Evolutionary conservation across 371 early-diverging fungal species (phyloP), one percentile per base, ranked within the genome.

Genomic region (Blakeslea trispora): DNA sequence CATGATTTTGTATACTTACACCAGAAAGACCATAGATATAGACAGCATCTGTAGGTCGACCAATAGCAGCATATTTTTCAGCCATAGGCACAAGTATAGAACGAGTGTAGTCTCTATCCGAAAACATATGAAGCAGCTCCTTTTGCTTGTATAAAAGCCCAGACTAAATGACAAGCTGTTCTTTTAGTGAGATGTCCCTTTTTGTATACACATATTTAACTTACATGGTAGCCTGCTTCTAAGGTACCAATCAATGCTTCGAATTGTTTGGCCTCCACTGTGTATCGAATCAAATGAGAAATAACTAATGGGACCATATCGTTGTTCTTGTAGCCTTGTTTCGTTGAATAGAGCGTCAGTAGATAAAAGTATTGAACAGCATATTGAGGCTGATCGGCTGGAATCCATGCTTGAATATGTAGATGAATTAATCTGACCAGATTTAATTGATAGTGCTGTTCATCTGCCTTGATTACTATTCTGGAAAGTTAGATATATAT

Each of bases 31-130:
- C 83, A 59, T 86, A 93, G 17, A 93, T 77, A 61, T 82, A 64
- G 18, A 94, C 79, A 0, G 93, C 89, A 55, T 94, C 95, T 24
- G 64, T 70, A 41, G 89, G 79, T 6, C 81, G 78, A 3, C 92
- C 92, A 50, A 84, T 83, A 37, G 77, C 76, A 31, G 79, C 80
- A 50, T 85, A 87, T 39, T 81, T 74, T 49, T 88, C 77, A 1
- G 94, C 97, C 32, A 92, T 80, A 34, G 81, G 82, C 4, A 77
- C 53, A 11, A 88, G 72, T 18, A 96, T 84, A 0, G 72, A 49
- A 22, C 81, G 63, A 13, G 84, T 59, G 54, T 89, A 87, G 50
- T 87, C 86, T n/a, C 74, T 68, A 21, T 72, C 69, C 39, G 65
- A 69, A 14, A 67, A 49, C 15, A 91, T 69, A 15, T 84, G 79